Evolutionary conservation across 108 stramenopile species (phyloP), one percentile per base, ranked within the genome.

Genomic region (Stephanodiscus minutulus): DNA sequence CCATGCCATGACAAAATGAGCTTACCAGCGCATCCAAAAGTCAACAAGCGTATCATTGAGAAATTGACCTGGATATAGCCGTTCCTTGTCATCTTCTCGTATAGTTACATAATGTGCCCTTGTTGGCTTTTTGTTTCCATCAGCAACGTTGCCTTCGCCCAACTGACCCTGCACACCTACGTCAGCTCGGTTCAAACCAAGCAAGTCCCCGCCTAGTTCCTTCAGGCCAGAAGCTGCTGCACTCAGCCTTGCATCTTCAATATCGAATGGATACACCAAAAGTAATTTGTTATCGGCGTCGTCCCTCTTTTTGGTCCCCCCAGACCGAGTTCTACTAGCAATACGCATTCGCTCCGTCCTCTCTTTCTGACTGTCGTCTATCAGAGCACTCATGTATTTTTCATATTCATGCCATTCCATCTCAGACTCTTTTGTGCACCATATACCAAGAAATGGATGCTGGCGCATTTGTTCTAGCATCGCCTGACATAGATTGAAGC

Each of bases 1-100:
- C 31, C 15, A 20, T 29, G 50, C 36, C 35, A 65, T 59, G 24
- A 53, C 10, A 35, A 12, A 18, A 64, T 33, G 2, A 7, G 46
- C 89, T 79, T 75, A 90, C 94, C 94, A 95, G 61, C 83, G 80
- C 88, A 96, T 91, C 88, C 88, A 94, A 74, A 96, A 87, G 71
- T 96, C 93, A 65, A 96, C 86, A 31, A 96, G 72, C 1, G 88
- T 82, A 76, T 96, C 96, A 60, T 96, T 96, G 59, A 96, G 81
- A 61, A 88, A 94, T 57, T 91, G 85, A 5, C 72, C 78, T 17
- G 89, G 88, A 12, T 68, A 58, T 7, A 92, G 82, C 31, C 87
- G 43, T 15, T 84, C 83, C 29, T 71, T 82, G 53, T 94, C 93
- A 41, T 85, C 82, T 17, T 83, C 80, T 20, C 82, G 72, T 55